These are phyloP conservation scores for Wickerhamiella vanderwaltii DNA, from an alignment of 805 yeast species.

Conservation along the genomic window DNA sequence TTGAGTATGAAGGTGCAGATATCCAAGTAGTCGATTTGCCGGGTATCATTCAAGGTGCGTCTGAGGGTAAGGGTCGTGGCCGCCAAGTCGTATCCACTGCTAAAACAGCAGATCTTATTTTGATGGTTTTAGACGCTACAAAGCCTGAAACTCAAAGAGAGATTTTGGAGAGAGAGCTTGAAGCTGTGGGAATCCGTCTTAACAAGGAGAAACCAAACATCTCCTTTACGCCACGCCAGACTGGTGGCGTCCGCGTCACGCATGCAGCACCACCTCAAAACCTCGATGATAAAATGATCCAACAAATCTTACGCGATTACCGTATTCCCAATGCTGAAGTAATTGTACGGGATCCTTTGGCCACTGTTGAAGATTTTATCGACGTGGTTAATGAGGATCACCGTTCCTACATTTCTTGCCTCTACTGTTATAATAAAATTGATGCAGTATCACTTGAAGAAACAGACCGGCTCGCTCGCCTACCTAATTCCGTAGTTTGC, in stretches of 20 bases:
- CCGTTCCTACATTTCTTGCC: slow-evolving; percentile 78
- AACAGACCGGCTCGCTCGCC: slow-evolving; percentile 81
- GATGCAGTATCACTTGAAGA: slow-evolving; percentile 94
- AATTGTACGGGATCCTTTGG: slow-evolving; percentile 73
- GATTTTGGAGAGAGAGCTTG: slow-evolving; percentile 78
- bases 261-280: slow-evolving; percentile 70
- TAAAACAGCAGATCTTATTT: slow-evolving; percentile 79
- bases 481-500: slow-evolving; percentile 87
- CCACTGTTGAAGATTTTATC: slow-evolving; percentile 84
- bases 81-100: slow-evolving; percentile 95
- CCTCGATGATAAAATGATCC: slow-evolving; percentile 68
- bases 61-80: slow-evolving; percentile 96
- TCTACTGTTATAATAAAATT: slow-evolving; percentile 87
- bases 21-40: slow-evolving; percentile 96
- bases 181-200: slow-evolving; percentile 84
- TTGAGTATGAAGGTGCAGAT: slow-evolving; percentile 92
- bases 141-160: slow-evolving; percentile 82
- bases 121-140: slow-evolving; percentile 93
- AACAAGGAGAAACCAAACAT: slow-evolving; percentile 75
- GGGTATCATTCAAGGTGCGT: slow-evolving; percentile 92
- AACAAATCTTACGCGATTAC: slow-evolving; percentile 69
- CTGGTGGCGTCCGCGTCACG: slow-evolving; percentile 85
- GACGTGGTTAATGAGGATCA: slow-evolving; percentile 82
- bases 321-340: slow-evolving; percentile 91
- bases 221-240: slow-evolving; percentile 60